phyloP scores from a whole-genome alignment of 2,329 filamentous ascomycete species.

The Bipolaris cookei region DNA sequence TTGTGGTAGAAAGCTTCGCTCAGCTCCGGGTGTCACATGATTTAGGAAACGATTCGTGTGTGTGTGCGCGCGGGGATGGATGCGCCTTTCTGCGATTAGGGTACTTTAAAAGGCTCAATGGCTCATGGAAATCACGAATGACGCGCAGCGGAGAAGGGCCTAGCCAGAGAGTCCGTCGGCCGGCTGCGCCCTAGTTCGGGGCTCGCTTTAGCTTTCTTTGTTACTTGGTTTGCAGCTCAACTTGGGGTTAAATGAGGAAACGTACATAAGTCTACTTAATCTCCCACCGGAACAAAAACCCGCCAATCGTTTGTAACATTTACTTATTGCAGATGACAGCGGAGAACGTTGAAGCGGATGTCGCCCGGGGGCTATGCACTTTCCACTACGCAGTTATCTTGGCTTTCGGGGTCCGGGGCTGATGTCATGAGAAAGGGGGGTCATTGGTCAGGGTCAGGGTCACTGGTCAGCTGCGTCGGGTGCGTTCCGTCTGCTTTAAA shows the following conservation, averaged over 20 bases:
- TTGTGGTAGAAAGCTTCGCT: neutral
- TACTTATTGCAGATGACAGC: conserved; percentile 7
- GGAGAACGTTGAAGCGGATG: conserved; percentile 10
- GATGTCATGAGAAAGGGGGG: neutral
- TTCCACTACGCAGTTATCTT: neutral
- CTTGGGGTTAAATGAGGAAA: too few relatives aligned
- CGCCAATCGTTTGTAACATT: neutral
- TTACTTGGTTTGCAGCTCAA: too few relatives aligned
- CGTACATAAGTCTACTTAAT: too few relatives aligned
- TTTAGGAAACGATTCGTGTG: neutral
- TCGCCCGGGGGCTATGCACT: neutral
- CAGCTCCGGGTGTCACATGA: neutral
- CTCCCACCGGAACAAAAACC: neutral
- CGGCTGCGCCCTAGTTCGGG: too few relatives aligned
- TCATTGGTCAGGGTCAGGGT: neutral
- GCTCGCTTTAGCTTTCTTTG: too few relatives aligned
- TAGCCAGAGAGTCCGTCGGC: too few relatives aligned
- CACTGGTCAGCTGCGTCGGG: neutral
- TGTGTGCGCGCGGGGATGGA: neutral
- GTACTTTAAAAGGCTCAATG: too few relatives aligned
- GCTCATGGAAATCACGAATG: neutral
- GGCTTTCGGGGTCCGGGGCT: neutral
- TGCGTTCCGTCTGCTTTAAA: neutral
- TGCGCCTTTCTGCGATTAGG: neutral
- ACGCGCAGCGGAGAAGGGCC: neutral